phyloP scores from a whole-genome alignment of 306 rosid genomes.

The Casuarina equisetifolia region DNA sequence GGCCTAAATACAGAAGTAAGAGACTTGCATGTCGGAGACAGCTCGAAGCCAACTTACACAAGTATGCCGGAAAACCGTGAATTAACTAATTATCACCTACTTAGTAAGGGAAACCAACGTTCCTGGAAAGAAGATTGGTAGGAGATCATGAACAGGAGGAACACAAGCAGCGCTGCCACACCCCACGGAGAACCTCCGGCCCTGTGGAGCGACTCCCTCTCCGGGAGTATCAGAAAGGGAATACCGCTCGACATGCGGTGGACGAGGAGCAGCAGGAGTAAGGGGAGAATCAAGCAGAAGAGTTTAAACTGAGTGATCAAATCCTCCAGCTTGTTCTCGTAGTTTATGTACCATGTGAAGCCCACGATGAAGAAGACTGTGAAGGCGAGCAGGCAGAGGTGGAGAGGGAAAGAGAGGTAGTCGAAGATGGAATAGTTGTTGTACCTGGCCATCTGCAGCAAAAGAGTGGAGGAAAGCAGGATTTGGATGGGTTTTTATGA shows the following conservation, averaged over 20 bases:
- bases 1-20: background rate
- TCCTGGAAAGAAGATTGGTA: conserved; percentile 71
- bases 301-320: conserved; percentile 53
- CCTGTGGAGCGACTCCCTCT: conserved; percentile 62
- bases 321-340: conserved; percentile 54
- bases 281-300: conserved; percentile 54
- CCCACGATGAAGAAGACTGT: conserved; percentile 52
- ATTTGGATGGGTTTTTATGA: background rate
- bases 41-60: background rate
- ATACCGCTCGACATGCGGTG: conserved; percentile 54
- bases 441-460: conserved; percentile 47
- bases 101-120: conserved; percentile 77
- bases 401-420: conserved; percentile 57
- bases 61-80: background rate
- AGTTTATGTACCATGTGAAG: conserved; percentile 76
- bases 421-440: conserved; percentile 46
- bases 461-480: background rate
- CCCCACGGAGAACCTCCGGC: conserved; percentile 97
- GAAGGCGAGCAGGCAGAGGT: conserved; percentile 50
- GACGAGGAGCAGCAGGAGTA: conserved; percentile 46
- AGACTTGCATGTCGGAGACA: background rate
- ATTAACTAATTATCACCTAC: conserved; percentile 25
- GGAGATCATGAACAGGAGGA: conserved; percentile 61
- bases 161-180: conserved; percentile 59
- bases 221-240: conserved; percentile 46